These are phyloP conservation scores for Rhododendron simsii DNA, from an alignment of 148 eudicot species.

Conservation along the genomic window DNA sequence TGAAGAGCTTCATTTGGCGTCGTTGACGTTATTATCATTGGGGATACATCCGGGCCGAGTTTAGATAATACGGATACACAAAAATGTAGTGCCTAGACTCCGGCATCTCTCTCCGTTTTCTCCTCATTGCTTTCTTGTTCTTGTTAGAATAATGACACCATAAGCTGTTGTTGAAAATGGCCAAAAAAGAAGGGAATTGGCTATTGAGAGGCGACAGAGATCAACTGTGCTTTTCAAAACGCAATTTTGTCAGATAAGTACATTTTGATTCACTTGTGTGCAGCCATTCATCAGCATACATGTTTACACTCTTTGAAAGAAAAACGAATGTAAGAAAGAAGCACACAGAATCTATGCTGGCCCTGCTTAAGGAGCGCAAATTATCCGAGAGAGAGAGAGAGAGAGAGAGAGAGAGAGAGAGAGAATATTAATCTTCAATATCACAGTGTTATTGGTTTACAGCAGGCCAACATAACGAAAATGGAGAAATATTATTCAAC, in stretches of 20 bases:
- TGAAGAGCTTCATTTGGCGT: no score
- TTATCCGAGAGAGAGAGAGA: not conserved
- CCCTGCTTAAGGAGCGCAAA: not conserved
- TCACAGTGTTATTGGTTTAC: not conserved
- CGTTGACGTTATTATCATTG: no score
- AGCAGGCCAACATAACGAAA: not conserved
- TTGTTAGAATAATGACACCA: not conserved
- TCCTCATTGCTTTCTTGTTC: not conserved
- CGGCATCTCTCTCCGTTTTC: not conserved
- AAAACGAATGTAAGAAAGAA: not conserved
- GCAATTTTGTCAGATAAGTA: not conserved
- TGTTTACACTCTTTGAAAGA: not conserved
- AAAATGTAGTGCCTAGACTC: not conserved
- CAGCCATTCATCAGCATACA: not conserved
- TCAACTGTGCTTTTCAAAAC: not conserved
- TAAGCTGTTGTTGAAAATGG: not conserved
- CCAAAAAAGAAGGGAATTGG: not conserved
- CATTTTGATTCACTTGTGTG: not conserved
- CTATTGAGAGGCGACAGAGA: not conserved
- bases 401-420: not conserved
- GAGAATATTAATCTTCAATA: not conserved
- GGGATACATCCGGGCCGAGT: no score
- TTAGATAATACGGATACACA: no score
- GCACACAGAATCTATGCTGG: not conserved
- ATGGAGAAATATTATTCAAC: not conserved